A percentile compares a stretch with the other conserved stretches of the same genome.
phyloP scores from a whole-genome alignment of 805 yeast genomes.

The Candida insectalens region DNA sequence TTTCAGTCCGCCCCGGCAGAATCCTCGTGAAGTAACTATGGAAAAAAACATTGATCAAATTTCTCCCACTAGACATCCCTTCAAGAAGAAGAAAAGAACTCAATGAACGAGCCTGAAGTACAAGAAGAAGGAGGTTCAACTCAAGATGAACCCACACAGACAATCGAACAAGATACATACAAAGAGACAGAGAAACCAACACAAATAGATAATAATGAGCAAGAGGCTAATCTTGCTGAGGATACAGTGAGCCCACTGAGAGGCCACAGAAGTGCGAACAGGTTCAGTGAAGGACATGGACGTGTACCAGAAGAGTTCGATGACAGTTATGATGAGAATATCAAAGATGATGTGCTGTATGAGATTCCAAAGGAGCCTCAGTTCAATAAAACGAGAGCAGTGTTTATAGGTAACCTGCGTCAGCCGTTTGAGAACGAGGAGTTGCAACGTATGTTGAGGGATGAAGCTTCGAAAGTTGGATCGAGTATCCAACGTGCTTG shows the following conservation, averaged over 20 bases:
- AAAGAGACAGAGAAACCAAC: not conserved
- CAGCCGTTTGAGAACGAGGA: constrained; percentile 28
- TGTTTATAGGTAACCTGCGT: constrained; percentile 34
- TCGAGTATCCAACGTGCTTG: constrained; percentile 33
- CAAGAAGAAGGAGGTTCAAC: no score
- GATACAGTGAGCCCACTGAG: not conserved
- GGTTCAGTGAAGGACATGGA: not conserved
- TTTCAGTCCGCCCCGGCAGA: no score
- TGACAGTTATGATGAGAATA: constrained; percentile 13
- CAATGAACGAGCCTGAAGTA: no score
- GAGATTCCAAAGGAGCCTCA: constrained; percentile 22
- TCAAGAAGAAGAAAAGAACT: no score
- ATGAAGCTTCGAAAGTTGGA: constrained; percentile 17
- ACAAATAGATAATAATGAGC: not conserved
- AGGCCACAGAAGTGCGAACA: not conserved
- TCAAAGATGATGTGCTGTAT: constrained; percentile 24
- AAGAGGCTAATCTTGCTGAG: not conserved
- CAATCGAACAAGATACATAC: no score
- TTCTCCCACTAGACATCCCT: no score
- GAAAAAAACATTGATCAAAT: no score
- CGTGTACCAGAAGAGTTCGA: constrained; percentile 1
- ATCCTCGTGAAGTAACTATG: no score
- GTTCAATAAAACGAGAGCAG: constrained; percentile 32
- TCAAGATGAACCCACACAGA: no score
- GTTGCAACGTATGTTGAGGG: constrained; percentile 28